phyloP scores from a whole-genome alignment of 345 rosid genomes.

The Erucastrum elatum region DNA sequence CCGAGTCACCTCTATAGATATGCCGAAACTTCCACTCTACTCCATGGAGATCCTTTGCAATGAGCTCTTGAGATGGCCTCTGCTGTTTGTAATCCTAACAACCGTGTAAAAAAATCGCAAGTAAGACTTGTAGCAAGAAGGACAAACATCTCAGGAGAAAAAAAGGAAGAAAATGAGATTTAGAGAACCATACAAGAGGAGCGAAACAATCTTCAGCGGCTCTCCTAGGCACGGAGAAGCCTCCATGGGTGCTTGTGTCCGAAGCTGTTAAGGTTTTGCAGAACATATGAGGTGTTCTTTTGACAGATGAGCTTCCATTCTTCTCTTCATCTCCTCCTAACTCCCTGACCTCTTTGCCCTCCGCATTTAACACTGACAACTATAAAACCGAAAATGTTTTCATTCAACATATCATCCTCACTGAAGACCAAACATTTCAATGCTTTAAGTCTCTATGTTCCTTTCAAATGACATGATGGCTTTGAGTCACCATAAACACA shows the following conservation, averaged over 20 bases:
- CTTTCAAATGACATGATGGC: background rate
- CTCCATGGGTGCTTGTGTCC: slow-evolving; percentile 54
- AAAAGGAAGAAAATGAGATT: background rate
- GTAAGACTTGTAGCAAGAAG: slow-evolving; percentile 19
- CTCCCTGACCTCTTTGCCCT: slow-evolving; percentile 52
- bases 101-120: background rate
- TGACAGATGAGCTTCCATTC: slow-evolving; percentile 52
- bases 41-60: slow-evolving; percentile 88
- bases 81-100: slow-evolving; percentile 80
- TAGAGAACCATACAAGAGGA: slow-evolving; percentile 55
- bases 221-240: slow-evolving; percentile 88
- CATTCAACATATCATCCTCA: slow-evolving; percentile 17
- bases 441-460: background rate
- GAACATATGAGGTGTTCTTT: slow-evolving; percentile 28
- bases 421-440: background rate
- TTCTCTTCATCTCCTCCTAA: slow-evolving; percentile 57
- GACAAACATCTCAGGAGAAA: background rate
- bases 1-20: slow-evolving; percentile 69
- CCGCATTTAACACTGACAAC: slow-evolving; percentile 52
- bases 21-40: slow-evolving; percentile 88
- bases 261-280: background rate
- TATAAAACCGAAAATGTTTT: slow-evolving; percentile 30
- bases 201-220: slow-evolving; percentile 93
- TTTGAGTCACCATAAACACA: background rate
- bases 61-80: slow-evolving; percentile 89